phyloP scores from a whole-genome alignment of 805 yeast genomes.

The Metschnikowia santaceciliae region DNA sequence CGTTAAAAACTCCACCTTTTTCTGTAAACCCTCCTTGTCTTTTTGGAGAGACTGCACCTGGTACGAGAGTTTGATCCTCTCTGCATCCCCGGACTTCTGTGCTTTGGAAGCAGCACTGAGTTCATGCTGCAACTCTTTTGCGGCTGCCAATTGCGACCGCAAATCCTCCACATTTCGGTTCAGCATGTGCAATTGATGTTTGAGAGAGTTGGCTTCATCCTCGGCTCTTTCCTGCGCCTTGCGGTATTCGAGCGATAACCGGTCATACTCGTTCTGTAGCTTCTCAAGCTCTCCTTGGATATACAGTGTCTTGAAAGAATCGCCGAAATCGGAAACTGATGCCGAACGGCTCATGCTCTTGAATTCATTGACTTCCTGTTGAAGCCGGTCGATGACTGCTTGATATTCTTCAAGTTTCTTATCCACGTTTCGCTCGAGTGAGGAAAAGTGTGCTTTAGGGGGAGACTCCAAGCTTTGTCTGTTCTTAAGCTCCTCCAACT shows the following conservation, averaged over 20 bases:
- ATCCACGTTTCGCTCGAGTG: slow-evolving; percentile 14
- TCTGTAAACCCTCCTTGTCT: slow-evolving; percentile 34
- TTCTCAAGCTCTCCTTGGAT: slow-evolving; percentile 9
- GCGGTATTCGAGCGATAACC: slow-evolving; percentile 4
- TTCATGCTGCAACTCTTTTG: background rate
- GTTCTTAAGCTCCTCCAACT: background rate
- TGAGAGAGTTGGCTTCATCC: slow-evolving; percentile 6
- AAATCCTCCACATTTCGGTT: slow-evolving; percentile 13
- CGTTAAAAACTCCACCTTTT: slow-evolving; percentile 35
- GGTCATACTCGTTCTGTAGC: slow-evolving; percentile 15
- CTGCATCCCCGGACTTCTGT: slow-evolving; percentile 41
- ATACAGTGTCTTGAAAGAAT: background rate
- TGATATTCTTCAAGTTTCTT: slow-evolving; percentile 30
- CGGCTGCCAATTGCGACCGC: slow-evolving; percentile 10
- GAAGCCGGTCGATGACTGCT: slow-evolving; percentile 27
- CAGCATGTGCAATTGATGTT: slow-evolving; percentile 7
- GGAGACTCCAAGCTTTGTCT: background rate
- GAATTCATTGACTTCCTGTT: slow-evolving; percentile 29
- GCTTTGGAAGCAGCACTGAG: slow-evolving; percentile 33
- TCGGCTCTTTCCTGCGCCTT: slow-evolving; percentile 8
- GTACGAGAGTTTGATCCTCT: slow-evolving; percentile 41
- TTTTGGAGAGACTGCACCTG: slow-evolving; percentile 35
- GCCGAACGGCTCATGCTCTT: slow-evolving; percentile 15
- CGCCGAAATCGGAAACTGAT: slow-evolving; percentile 9
- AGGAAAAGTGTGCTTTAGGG: background rate